These are phyloP conservation scores for Dioscorea cayenensis DNA, from an alignment of 116 monocot genomes.

Conservation along the genomic window DNA sequence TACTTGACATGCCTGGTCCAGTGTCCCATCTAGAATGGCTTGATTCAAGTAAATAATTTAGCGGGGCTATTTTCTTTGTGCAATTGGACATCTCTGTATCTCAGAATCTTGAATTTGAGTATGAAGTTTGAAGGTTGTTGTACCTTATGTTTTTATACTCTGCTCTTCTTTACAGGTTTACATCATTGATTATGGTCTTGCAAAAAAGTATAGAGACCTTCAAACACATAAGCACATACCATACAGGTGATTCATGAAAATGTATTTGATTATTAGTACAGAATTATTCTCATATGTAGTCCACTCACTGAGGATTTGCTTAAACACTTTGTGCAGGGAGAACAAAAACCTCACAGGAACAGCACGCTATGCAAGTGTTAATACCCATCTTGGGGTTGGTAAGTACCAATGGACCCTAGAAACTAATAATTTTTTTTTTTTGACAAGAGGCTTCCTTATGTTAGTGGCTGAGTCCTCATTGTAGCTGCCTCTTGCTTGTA, in stretches of 20 bases:
- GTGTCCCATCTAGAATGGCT: not conserved
- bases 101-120: not conserved
- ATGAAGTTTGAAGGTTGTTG: not conserved
- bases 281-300: not conserved
- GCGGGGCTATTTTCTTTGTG: not conserved
- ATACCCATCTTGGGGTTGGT: conserved; percentile 78
- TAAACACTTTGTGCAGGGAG: conserved; percentile 29
- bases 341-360: conserved; percentile 73
- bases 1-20: not conserved
- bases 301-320: not conserved
- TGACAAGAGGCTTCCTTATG: not conserved
- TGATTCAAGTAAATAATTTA: not conserved
- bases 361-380: conserved; percentile 73
- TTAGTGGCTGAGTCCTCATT: not conserved
- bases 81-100: not conserved
- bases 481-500: conserved; percentile 12
- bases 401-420: conserved; percentile 9
- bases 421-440: not conserved
- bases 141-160: not conserved
- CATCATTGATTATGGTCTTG: conserved; percentile 48
- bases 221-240: conserved; percentile 55
- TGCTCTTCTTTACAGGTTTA: conserved; percentile 20
- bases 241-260: conserved; percentile 26
- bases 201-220: conserved; percentile 45
- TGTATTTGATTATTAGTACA: not conserved